phyloP scores from a whole-genome alignment of 176 grass and related monocot genomes.

The Carex scoparia region DNA sequence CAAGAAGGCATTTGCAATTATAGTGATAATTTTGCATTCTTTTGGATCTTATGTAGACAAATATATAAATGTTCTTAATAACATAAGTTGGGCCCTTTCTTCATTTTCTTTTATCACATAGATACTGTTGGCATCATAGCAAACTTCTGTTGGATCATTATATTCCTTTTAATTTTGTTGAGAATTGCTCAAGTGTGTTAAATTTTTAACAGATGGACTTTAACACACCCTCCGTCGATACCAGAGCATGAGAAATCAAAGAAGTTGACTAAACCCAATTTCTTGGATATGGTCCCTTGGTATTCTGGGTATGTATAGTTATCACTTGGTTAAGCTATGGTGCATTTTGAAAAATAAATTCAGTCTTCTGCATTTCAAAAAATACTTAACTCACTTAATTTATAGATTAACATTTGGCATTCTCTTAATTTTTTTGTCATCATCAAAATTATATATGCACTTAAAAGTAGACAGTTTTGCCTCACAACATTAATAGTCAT shows the following conservation, averaged over 20 bases:
- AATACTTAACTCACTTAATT: neutral
- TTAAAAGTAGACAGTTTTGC: neutral
- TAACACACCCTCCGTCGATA: slow-evolving; percentile 61
- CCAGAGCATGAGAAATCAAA: slow-evolving; percentile 65
- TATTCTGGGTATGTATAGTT: slow-evolving; percentile 75
- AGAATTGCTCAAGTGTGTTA: neutral
- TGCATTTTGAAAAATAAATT: neutral
- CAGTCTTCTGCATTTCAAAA: neutral
- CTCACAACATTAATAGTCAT: neutral
- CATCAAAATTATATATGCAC: neutral
- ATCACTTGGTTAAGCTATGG: neutral
- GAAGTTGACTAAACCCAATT: slow-evolving; percentile 87
- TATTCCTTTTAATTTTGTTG: neutral
- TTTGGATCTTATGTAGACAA: neutral
- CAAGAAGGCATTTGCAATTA: neutral
- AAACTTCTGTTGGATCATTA: neutral
- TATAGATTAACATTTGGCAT: neutral
- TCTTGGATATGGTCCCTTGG: slow-evolving; percentile 98
- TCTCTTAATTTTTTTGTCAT: slow-evolving; percentile 17
- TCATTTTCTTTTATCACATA: neutral
- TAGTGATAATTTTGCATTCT: neutral
- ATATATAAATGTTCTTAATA: neutral
- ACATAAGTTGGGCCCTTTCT: neutral
- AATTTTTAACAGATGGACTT: slow-evolving; percentile 55
- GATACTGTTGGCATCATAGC: neutral